These are phyloP conservation scores for Aspergillus ellipticus DNA, from an alignment of 495 filamentous ascomycete genomes.

Conservation along the genomic window DNA sequence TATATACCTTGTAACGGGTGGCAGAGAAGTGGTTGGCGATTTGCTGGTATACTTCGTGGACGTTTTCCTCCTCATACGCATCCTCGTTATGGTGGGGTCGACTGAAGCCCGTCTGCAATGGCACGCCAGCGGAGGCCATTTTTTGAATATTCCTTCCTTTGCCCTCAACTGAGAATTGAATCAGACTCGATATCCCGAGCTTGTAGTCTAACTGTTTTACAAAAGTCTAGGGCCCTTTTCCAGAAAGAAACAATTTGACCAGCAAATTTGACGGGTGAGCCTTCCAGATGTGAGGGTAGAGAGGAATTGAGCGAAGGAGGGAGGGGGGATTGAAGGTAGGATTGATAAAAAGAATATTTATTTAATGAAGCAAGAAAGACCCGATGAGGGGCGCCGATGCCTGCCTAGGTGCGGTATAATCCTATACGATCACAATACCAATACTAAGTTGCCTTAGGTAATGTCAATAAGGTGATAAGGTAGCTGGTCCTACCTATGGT, in stretches of 20 bases:
- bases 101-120: background rate
- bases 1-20: constrained; percentile 78
- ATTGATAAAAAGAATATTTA: no score
- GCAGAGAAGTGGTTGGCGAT: constrained; percentile 94
- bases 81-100: constrained; percentile 23
- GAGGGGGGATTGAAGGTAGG: no score
- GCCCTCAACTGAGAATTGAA: no score
- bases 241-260: no score
- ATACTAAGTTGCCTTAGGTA: no score
- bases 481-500: no score
- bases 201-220: background rate
- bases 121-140: constrained; percentile 12
- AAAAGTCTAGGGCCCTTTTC: background rate
- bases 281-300: background rate
- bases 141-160: background rate
- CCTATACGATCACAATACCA: no score
- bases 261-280: background rate
- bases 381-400: no score
- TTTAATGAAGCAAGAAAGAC: no score
- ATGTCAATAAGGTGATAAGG: no score
- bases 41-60: constrained; percentile 90
- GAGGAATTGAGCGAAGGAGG: no score
- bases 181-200: background rate
- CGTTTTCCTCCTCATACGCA: constrained; percentile 76
- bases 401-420: no score